These are phyloP conservation scores for Polychaeton citri DNA, from an alignment of 2,329 filamentous ascomycete genomes.

Conservation along the genomic window DNA sequence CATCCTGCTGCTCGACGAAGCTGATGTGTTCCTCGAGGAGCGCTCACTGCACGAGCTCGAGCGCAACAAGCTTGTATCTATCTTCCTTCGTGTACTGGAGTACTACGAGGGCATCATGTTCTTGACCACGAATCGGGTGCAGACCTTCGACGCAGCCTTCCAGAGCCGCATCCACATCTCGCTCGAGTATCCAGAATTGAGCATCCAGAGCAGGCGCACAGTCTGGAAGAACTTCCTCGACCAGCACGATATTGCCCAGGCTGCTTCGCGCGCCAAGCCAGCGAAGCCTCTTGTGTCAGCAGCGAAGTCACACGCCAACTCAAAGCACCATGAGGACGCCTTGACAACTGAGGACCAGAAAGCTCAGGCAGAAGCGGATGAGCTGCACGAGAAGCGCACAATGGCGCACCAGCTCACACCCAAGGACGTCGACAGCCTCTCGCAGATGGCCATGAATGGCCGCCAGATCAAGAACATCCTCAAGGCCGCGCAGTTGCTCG, in stretches of 20 bases:
- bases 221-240: conserved; percentile 35
- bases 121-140: conserved; percentile 32
- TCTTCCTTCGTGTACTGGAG: conserved; percentile 25
- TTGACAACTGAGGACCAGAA: conserved; percentile 4
- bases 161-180: conserved; percentile 33
- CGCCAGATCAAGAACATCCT: conserved; percentile 31
- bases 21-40: conserved; percentile 30
- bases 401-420: conserved; percentile 18
- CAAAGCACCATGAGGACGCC: conserved; percentile 1
- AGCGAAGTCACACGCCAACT: conserved; percentile 6
- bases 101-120: conserved; percentile 30
- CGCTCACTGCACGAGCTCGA: conserved; percentile 27
- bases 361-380: too few relatives aligned
- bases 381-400: conserved; percentile 11
- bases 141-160: conserved; percentile 32
- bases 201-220: conserved; percentile 20
- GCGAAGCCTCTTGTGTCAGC: conserved; percentile 8
- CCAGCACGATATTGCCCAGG: conserved; percentile 14
- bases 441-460: conserved; percentile 23
- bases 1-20: conserved; percentile 40
- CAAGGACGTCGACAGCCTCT: conserved; percentile 17
- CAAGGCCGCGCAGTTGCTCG: conserved; percentile 27
- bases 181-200: conserved; percentile 29
- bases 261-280: conserved; percentile 8
- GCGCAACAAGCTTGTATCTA: conserved; percentile 33